These are phyloP conservation scores for Fraxinus baroniana DNA, from an alignment of 305 asterid species.

Conservation along the genomic window DNA sequence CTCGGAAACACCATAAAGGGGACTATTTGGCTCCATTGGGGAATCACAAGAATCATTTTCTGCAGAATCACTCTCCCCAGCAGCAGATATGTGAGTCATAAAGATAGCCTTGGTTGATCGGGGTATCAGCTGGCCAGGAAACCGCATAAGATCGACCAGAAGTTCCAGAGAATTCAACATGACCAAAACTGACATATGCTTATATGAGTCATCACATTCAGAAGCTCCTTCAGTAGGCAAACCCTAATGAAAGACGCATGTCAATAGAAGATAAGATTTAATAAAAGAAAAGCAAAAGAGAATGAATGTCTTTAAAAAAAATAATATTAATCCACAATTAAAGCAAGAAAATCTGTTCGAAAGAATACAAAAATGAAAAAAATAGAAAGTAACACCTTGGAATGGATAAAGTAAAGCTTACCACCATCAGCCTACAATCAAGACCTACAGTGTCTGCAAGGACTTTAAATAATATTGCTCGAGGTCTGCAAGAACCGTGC, in stretches of 20 bases:
- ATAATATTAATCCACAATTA: constrained; percentile 12
- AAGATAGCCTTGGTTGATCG: constrained; percentile 81
- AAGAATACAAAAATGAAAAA: constrained; percentile 7
- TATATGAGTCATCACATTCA: constrained; percentile 80
- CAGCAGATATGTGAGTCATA: constrained; percentile 91
- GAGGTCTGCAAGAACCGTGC: constrained; percentile 89
- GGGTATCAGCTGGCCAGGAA: constrained; percentile 98
- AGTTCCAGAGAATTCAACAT: constrained; percentile 84
- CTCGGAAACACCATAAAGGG: constrained; percentile 83
- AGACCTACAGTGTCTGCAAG: constrained; percentile 98
- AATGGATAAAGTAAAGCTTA: constrained; percentile 35
- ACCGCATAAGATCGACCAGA: constrained; percentile 88
- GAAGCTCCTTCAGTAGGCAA: constrained; percentile 84
- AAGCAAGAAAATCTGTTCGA: constrained; percentile 2
- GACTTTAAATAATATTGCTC: constrained; percentile 92
- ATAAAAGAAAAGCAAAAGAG: constrained; percentile 14
- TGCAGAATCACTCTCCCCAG: constrained; percentile 99
- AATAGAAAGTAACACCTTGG: neutral
- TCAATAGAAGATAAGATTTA: constrained; percentile 14
- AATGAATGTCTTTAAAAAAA: constrained; percentile 8
- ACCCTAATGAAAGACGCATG: constrained; percentile 58
- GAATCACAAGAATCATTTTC: constrained; percentile 99
- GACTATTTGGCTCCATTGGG: constrained; percentile 98
- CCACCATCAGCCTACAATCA: constrained; percentile 88
- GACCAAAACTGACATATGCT: constrained; percentile 88